A percentile compares a stretch with the other conserved stretches of the same genome.
Conservation (phyloP, 768 basidiomycete species). For the Termitomyces bulborhizus region DNA sequence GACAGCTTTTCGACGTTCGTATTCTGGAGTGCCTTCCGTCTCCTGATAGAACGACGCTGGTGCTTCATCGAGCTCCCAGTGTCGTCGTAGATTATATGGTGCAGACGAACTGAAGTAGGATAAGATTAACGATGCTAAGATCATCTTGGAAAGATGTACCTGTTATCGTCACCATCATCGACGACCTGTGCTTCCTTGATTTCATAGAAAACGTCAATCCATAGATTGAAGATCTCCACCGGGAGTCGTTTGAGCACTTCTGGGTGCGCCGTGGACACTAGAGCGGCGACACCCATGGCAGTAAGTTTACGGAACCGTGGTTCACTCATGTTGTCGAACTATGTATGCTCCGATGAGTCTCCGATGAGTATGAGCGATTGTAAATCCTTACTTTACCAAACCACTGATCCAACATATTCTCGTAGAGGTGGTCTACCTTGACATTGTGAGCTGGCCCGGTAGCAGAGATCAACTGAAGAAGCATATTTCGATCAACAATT, state of each 20-base stretch:
- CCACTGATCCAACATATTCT: constrained; percentile 72
- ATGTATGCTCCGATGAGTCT: constrained; percentile 4
- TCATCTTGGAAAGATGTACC: constrained; percentile 16
- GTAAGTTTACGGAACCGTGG: constrained; percentile 77
- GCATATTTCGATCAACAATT: constrained; percentile 58
- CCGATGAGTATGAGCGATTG: neutral
- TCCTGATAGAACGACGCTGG: constrained; percentile 54
- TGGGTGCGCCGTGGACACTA: constrained; percentile 68
- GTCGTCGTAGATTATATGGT: constrained; percentile 43
- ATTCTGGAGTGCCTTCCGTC: constrained; percentile 70
- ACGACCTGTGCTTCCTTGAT: constrained; percentile 61
- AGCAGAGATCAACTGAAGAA: constrained; percentile 64
- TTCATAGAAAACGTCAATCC: constrained; percentile 87
- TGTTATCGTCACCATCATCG: constrained; percentile 29
- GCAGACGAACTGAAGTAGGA: constrained; percentile 15
- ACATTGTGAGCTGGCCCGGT: constrained; percentile 42
- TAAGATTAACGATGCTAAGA: neutral
- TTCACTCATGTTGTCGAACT: constrained; percentile 93
- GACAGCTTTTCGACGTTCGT: constrained; percentile 69
- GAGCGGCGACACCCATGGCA: constrained; percentile 74
- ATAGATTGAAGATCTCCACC: constrained; percentile 77
- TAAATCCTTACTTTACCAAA: constrained; percentile 58
- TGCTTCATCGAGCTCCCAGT: constrained; percentile 65
- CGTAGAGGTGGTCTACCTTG: constrained; percentile 52
- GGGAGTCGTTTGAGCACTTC: constrained; percentile 69